Base-by-base conservation (phyloP, 352 stramenopile genomes). In the Globisporangium sylvaticum region DNA sequence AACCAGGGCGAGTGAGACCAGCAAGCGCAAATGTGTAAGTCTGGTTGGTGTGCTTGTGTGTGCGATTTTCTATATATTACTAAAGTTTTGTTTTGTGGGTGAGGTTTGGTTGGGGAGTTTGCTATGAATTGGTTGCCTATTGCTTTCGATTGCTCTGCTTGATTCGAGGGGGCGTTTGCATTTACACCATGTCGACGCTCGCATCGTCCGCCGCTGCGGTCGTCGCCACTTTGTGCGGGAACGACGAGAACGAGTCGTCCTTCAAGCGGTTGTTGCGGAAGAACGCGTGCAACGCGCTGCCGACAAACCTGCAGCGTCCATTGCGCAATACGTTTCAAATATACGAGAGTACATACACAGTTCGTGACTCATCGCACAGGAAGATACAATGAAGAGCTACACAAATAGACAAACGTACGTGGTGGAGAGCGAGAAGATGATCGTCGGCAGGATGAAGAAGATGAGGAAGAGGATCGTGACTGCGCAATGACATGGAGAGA, bases 261-360 rank as follows among this genome's bases (percentile, higher is more conserved):
- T 91, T 91, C 58, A 91, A 69, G 27, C 83, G 77, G 37, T 84
- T 87, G 72, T 89, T 87, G 52, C 83, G 83, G 20, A 91, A 64
- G 31, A 89, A 58, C 12, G 83, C 80, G 57, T 91, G 83, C 4
- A 74, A 39, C 5, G 80, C 74, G 55, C 80, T 81, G 31, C 69
- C 77, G 15, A 89, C 61, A 25, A 70, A 79, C 55, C 83, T 57
- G 55, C 22, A n/a, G 0, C 15, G 44, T 25, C 15, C 25, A n/a
- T 58, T 56, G 12, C 4, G 10, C 31, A 37, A n/a, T n/a, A n/a
- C n/a, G n/a, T n/a, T n/a, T n/a, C n/a, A n/a, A n/a, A n/a, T n/a
- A n/a, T n/a, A n/a, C n/a, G n/a, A n/a, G n/a, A n/a, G n/a, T n/a
- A n/a, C n/a, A n/a, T n/a, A n/a, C n/a, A n/a, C n/a, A n/a, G n/a